Evolutionary conservation across 805 yeast species (phyloP), one percentile per base, ranked within the genome.

Genomic region (Hanseniaspora vineae): DNA sequence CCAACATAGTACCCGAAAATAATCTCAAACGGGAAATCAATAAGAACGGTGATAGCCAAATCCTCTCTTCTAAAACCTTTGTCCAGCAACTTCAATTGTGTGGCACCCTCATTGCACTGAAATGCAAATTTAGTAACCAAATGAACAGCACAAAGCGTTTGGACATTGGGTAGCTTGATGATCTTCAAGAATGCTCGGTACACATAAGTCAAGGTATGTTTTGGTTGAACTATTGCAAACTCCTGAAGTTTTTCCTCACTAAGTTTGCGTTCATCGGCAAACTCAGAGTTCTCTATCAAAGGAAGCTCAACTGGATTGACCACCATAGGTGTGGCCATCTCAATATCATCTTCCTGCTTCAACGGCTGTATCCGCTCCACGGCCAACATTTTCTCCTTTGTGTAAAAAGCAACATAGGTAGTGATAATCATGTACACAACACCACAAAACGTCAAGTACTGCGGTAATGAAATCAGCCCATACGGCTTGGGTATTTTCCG

Each of bases 1-100:
- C 96, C 98, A 1, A 95, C 95, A 56, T 88, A 89, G 62, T 88
- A 92, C 1, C 98, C 97, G 66, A 92, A 90, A 2, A 90, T 66
- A 61, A 92, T 83, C 61, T 92, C 97, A 62, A 92, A 88, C 11
- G 98, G 98, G 64, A 92, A 92, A 62, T 92, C 96, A 44, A 92
- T 85, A 43, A 92, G 66, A 0, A 90, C 97, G 0, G 96, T 85
- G 18, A 92, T 76, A 1, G 97, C 94, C 39, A 92, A 68, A 60
- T 92, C 97, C 62, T 92, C 98, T 60, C 89, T 85, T 39, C 92
- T 79, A 42, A 92, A 78, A 0, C 98, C 98, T 57, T 81, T 82
- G 60, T 92, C 98, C 6, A 92, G 68, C 19, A 92, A 69, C 61
- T 90, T 92, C 55, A 92, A 73, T 59, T 90, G 90, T 1, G 97